Percentiles rank a stretch among this genome's conserved stretches.
Conservation (phyloP, 352 stramenopile genomes). For the Phytophthora palmivora region DNA sequence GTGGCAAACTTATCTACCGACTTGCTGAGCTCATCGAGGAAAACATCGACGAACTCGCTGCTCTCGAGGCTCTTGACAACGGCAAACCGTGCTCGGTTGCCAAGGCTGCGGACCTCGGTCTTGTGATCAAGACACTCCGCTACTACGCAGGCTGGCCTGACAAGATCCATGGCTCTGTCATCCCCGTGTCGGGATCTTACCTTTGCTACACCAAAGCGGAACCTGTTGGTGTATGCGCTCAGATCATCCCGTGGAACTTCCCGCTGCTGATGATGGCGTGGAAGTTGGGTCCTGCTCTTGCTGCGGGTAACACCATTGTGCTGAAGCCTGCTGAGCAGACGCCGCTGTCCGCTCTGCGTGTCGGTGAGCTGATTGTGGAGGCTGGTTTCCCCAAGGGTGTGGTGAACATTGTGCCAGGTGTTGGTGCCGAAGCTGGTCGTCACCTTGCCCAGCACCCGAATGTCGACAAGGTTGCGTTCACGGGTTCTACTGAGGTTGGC, state of each 20-base stretch:
- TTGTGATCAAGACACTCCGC: no score
- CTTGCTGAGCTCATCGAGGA: no score
- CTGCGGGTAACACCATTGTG: slow-evolving; percentile 92
- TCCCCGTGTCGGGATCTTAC: no score
- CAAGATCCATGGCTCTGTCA: no score
- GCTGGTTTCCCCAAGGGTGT: slow-evolving; percentile 83
- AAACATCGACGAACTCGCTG: no score
- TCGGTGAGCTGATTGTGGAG: slow-evolving; percentile 83
- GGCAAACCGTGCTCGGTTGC: no score
- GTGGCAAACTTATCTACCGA: no score
- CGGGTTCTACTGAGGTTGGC: slow-evolving; percentile 66
- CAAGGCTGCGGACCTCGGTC: no score
- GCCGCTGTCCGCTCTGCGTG: slow-evolving; percentile 91
- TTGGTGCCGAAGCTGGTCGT: slow-evolving; percentile 44
- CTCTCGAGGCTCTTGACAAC: no score
- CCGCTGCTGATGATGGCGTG: slow-evolving; percentile 95
- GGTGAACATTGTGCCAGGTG: slow-evolving; percentile 80
- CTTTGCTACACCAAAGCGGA: no score
- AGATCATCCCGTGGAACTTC: slow-evolving; percentile 95
- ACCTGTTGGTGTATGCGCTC: slow-evolving; percentile 82
- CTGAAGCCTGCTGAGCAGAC: slow-evolving; percentile 96
- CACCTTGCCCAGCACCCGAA: slow-evolving; percentile 48
- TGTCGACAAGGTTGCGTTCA: slow-evolving; percentile 88
- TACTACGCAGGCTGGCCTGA: no score
- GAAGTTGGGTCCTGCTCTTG: slow-evolving; percentile 92